These are phyloP conservation scores for Claviceps digitariae DNA, from an alignment of 2,329 filamentous ascomycete species.

Conservation along the genomic window DNA sequence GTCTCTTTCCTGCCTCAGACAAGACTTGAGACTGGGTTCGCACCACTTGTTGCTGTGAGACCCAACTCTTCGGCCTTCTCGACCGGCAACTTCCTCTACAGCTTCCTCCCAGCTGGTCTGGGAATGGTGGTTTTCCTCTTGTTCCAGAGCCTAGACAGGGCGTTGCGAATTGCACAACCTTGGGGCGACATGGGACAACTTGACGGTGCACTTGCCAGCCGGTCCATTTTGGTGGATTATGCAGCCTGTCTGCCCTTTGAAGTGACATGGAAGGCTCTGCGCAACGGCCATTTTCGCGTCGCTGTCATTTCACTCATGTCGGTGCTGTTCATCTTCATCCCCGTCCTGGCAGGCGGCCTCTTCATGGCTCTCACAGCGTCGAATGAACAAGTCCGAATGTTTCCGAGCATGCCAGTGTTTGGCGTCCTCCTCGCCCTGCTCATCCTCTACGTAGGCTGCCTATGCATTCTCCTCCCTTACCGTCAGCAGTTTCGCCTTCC, in stretches of 20 bases:
- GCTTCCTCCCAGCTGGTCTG: constrained; percentile 56
- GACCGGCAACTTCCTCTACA: constrained; percentile 76
- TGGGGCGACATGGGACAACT: constrained; percentile 48
- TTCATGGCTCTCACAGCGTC: constrained; percentile 58
- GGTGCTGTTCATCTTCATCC: constrained; percentile 46
- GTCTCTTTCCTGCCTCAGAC: constrained; percentile 64
- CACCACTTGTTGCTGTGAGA: constrained; percentile 49
- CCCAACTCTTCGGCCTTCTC: constrained; percentile 59
- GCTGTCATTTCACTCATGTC: constrained; percentile 48
- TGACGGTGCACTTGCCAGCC: constrained; percentile 47
- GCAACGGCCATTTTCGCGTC: constrained; percentile 51
- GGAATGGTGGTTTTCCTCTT: constrained; percentile 54
- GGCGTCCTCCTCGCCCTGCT: constrained; percentile 61
- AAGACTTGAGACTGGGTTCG: constrained; percentile 55
- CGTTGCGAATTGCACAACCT: constrained; percentile 52
- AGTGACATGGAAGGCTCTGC: constrained; percentile 40
- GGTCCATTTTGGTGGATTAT: constrained; percentile 58
- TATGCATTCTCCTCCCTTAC: constrained; percentile 47
- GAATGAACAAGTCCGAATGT: constrained; percentile 44
- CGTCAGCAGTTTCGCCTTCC: constrained; percentile 53
- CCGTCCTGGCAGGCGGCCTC: constrained; percentile 53
- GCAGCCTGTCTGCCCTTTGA: constrained; percentile 51
- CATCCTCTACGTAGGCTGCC: constrained; percentile 51
- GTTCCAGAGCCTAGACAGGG: constrained; percentile 53
- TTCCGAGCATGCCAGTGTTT: constrained; percentile 59